Conservation (phyloP, 2,329 filamentous ascomycete genomes). For the Botrytis pseudocinerea region DNA sequence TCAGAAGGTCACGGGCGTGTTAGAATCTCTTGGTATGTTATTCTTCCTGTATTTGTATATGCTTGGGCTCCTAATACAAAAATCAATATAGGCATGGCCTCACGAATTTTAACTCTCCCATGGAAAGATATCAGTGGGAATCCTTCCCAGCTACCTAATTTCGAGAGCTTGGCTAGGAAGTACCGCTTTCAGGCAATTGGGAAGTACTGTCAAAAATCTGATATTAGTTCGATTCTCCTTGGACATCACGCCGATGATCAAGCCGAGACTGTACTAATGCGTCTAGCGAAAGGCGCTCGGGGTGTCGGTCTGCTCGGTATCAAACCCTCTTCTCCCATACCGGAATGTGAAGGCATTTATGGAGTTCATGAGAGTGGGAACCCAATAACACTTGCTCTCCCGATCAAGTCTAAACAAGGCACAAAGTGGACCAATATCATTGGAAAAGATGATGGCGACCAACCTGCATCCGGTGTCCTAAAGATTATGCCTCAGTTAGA, state of each 20-base stretch:
- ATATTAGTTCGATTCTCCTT: constrained; percentile 65
- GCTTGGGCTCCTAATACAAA: neutral
- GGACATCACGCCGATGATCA: constrained; percentile 91
- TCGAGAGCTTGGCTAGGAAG: constrained; percentile 75
- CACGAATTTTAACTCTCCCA: constrained; percentile 43
- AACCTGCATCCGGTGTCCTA: neutral
- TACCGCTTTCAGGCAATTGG: constrained; percentile 75
- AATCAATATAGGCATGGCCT: constrained; percentile 34
- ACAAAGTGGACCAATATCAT: neutral
- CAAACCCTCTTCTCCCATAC: constrained; percentile 64
- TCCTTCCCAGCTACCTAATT: constrained; percentile 55
- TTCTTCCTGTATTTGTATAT: neutral
- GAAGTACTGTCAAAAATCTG: constrained; percentile 51
- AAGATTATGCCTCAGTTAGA: neutral
- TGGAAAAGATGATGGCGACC: neutral
- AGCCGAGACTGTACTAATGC: constrained; percentile 84
- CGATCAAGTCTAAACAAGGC: neutral
- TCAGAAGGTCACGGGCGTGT: constrained; percentile 45
- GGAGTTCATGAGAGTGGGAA: constrained; percentile 67
- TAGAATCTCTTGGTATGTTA: constrained; percentile 33
- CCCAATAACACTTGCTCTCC: constrained; percentile 2
- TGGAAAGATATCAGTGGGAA: constrained; percentile 50
- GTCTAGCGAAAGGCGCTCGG: constrained; percentile 66
- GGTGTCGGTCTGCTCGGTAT: constrained; percentile 76
- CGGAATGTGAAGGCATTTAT: constrained; percentile 77